Evolutionary conservation across 164 flowering plant genomes (phyloP).

Genomic region (Euptelea pleiosperma): DNA sequence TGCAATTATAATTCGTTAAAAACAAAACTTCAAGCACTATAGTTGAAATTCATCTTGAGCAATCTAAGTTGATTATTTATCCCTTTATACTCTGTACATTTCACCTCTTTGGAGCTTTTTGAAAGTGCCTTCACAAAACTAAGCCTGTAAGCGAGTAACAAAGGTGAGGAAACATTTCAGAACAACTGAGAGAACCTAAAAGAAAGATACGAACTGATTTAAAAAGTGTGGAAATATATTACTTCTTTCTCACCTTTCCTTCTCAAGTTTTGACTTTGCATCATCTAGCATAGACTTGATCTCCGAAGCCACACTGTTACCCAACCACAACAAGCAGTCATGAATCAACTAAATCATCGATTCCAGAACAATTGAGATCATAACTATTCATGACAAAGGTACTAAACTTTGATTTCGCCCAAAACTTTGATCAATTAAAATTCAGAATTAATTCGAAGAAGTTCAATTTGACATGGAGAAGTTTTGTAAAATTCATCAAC

Average conservation of each 20-base stretch:
- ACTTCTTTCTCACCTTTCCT: slow-evolving; percentile 58
- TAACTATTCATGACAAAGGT: background rate
- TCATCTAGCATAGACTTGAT: slow-evolving; percentile 67
- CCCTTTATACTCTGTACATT: background rate
- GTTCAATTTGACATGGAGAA: too few species aligned
- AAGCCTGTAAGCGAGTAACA: slow-evolving; percentile 46
- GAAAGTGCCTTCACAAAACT: slow-evolving; percentile 68
- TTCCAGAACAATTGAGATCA: background rate
- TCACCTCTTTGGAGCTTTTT: slow-evolving; percentile 89
- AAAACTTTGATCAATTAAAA: too few species aligned
- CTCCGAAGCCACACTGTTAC: slow-evolving; percentile 66
- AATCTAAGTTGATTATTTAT: background rate
- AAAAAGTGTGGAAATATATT: background rate
- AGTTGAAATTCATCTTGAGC: background rate
- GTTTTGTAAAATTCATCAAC: too few species aligned
- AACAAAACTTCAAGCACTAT: background rate
- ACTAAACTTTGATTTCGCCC: too few species aligned
- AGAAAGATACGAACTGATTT: background rate
- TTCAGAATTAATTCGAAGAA: too few species aligned
- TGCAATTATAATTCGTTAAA: slow-evolving; percentile 7
- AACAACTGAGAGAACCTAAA: background rate
- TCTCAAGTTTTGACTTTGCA: slow-evolving; percentile 69
- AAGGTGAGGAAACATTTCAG: background rate
- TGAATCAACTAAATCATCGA: background rate
- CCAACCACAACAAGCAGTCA: slow-evolving; percentile 9